These are phyloP conservation scores for Heracleum sosnowskyi DNA, from an alignment of 129 eudicot genomes.

Conservation along the genomic window DNA sequence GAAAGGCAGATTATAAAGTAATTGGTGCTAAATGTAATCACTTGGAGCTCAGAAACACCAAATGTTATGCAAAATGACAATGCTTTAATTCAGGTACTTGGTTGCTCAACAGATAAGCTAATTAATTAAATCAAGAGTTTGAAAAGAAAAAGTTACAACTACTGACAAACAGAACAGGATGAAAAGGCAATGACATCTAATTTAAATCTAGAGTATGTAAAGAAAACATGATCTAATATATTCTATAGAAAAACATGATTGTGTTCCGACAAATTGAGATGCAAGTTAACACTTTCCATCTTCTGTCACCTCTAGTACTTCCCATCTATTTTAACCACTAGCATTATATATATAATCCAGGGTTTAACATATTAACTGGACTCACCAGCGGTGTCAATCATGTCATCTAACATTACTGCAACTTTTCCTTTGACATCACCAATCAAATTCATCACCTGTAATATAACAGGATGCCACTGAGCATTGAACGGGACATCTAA, in stretches of 20 bases:
- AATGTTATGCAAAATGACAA: background rate
- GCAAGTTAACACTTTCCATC: background rate
- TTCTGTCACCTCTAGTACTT: background rate
- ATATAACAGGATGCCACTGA: background rate
- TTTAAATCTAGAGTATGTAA: background rate
- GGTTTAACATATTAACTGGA: constrained; percentile 2
- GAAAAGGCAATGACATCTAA: background rate
- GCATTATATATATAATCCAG: background rate
- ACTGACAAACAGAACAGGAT: background rate
- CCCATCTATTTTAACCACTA: background rate
- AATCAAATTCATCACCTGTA: constrained; percentile 87
- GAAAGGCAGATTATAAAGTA: background rate
- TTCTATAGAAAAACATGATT: background rate
- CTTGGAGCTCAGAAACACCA: background rate
- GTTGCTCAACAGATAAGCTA: background rate
- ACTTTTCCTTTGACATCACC: constrained; percentile 95
- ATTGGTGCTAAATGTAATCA: background rate
- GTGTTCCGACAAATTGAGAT: background rate
- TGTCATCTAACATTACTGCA: constrained; percentile 87
- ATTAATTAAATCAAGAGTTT: background rate
- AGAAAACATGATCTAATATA: background rate
- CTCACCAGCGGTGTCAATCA: constrained; percentile 92
- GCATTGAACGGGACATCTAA: background rate
- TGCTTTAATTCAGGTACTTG: background rate
- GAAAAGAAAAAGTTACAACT: background rate